Evolutionary conservation across 108 stramenopile species (phyloP), one percentile per base, ranked within the genome.

Genomic region (Epipyxis sp.): DNA sequence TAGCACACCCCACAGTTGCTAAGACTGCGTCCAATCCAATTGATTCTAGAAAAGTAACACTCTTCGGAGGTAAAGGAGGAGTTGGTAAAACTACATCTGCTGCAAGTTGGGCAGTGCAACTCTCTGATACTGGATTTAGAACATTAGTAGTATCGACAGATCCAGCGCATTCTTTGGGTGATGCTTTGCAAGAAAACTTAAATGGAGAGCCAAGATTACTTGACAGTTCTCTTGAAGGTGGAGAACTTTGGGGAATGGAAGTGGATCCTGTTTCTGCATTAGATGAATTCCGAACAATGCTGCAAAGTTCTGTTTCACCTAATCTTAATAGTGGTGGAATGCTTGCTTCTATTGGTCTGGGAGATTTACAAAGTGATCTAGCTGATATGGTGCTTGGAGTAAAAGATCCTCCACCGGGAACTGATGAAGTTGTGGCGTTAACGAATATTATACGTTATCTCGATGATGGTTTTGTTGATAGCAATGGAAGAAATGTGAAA

Each of bases 121-220:
- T 95, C 61, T 92, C 92, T 1, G 83, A 90, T 80, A 69, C 82
- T 42, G 93, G 94, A 69, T 74, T 87, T 59, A 90, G 90, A 37
- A 85, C 84, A n/a, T 76, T 86, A 42, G 76, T 97, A 34, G 91
- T 97, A n/a, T 93, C 92, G 0, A 95, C 96, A 0, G 96, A 97
- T 79, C 96, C 96, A 16, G 96, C 96, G 1, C 96, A 97, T 86
- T 92, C 91, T 6, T 76, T 97, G 59, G 93, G 93, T 0, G 96
- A 97, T 87, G 96, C 96, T 13, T 44, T 86, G 42, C 34, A 29
- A 37, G 34, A 6, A 37, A 3, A 3, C 20, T 65, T 65, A 32
- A 65, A 16, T 32, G 61, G 61, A 32, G 25, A 6, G 3, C 61
- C 61, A 25, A 6, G 6, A 35, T 37, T 65, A 29, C 34, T 65